Evolutionary conservation across 2,329 filamentous ascomycete genomes (phyloP), one percentile per base, ranked within the genome.

Genomic region (Penicillium paneum): DNA sequence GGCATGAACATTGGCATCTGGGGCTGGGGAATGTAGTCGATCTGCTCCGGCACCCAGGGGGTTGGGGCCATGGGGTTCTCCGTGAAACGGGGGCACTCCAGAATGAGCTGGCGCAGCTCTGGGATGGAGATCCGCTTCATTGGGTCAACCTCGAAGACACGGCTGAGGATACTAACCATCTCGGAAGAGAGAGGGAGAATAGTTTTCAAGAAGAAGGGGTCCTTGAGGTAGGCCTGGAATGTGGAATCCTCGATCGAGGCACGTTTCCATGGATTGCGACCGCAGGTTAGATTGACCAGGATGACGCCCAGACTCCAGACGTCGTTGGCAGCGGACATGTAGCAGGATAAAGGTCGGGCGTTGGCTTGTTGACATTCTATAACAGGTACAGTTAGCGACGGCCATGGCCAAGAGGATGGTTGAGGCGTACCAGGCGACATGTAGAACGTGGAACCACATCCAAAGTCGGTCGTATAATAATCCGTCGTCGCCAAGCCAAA

Each of bases 271-370:
- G 94, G 94, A 76, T 99, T 99, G 73, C 94, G 91, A 70, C 94
- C 94, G 77, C 94, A 99, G 48, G 91, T 96, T 64, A 99, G 81
- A 79, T 99, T 99, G 67, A 99, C 91, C 57, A 99, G 82, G 71
- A 99, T 96, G 49, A 99, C 93, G 64, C 94, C 94, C n/a, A 99
- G 83, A 68, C 90, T 93, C 94, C 94, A 99, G 65, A 97, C 86
- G 75, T 99, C 94, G 78, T 97, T 99, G 54, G 93, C 90, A 49
- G 90, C 91, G 62, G 92, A 96, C 63, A 87, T 87, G 75, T 99
- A 99, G 74, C 84, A 93, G 29, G 88, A 80, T 70, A 81, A 81
- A 74, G 80, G 84, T 82, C 83, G 85, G 67, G 79, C 87, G 76
- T 81, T 81, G 54, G 87, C 82, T 66, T 91, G 90, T 74, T 97